Evolutionary conservation across 2,329 filamentous ascomycete species (phyloP), one percentile per base, ranked within the genome.

Genomic region (Aspergillus glaucus): DNA sequence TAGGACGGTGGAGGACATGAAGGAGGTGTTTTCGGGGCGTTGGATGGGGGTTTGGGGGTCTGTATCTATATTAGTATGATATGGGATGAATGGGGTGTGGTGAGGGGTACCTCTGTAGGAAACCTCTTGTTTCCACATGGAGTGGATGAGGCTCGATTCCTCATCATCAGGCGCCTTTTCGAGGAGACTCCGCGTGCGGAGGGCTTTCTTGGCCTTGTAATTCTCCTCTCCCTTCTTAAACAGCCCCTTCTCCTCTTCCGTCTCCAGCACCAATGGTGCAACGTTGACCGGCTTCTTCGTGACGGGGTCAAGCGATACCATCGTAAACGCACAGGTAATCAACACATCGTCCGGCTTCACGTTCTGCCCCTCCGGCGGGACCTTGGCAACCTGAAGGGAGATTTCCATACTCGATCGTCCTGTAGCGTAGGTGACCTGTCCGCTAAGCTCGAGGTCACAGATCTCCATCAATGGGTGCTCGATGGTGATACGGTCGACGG

Each of bases 371-470:
- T 79, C 71, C 28, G 75, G 70, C 0, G 82, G 79, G 0, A 80
- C 84, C 60, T 85, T 86, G 6, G 85, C 82, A 15, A 89, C 85
- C 62, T 87, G 83, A 55, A 87, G 79, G 0, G 85, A 87, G 7
- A 89, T 82, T 57, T 89, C 86, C 67, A 88, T 80, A 62, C 84
- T 87, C 51, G 82, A 86, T 49, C 85, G 71, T 0, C 86, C 86
- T 1, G 86, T 85, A 0, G 86, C 85, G 62, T 88, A 89, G 0
- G 86, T 82, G 17, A 84, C 81, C 53, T 80, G 75, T 4, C 81
- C 81, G 50, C 83, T 87, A 36, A 88, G 78, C 60, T 90, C 83
- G 8, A 91, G 78, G 64, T 91, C 86, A 55, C 86, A 89, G 47
- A 91, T 88, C 59, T 89, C 85, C 34, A 81, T 85, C 21, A 90